Conservation (phyloP, 345 rosid genomes). For the Raphanus raphanistrum region DNA sequence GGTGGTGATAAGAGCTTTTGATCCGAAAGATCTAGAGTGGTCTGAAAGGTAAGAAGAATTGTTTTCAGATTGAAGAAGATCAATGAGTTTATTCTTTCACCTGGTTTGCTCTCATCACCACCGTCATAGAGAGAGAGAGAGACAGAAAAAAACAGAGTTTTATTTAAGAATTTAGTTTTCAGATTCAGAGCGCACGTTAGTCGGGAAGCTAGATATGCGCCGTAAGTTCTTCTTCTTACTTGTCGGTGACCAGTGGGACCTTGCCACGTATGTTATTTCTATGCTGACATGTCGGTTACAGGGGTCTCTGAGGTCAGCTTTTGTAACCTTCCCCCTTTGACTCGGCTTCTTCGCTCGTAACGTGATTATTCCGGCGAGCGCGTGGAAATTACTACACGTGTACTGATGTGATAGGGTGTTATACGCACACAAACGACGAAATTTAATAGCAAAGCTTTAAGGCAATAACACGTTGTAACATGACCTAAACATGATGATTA, state of each 20-base stretch:
- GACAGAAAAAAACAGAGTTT: background rate
- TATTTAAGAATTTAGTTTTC: background rate
- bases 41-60: background rate
- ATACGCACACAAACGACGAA: background rate
- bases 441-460: background rate
- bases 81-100: background rate
- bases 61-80: constrained; percentile 12
- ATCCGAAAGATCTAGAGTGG: constrained; percentile 16
- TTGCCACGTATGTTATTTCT: constrained; percentile 42
- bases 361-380: background rate
- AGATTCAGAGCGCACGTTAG: constrained; percentile 39
- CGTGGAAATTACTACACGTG: background rate
- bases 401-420: background rate
- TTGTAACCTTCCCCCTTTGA: background rate
- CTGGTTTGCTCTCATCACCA: constrained; percentile 35
- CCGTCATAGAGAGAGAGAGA: constrained; percentile 18
- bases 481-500: no score
- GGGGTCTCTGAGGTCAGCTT: constrained; percentile 15
- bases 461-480: background rate
- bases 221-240: constrained; percentile 10
- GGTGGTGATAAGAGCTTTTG: background rate
- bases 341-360: background rate
- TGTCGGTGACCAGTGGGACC: constrained; percentile 63
- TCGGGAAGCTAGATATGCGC: background rate
- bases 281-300: constrained; percentile 17